Percentiles rank a stretch among this genome's conserved stretches.
These are phyloP conservation scores for Darksidea phi DNA, from an alignment of 495 filamentous ascomycete genomes.

Conservation along the genomic window DNA sequence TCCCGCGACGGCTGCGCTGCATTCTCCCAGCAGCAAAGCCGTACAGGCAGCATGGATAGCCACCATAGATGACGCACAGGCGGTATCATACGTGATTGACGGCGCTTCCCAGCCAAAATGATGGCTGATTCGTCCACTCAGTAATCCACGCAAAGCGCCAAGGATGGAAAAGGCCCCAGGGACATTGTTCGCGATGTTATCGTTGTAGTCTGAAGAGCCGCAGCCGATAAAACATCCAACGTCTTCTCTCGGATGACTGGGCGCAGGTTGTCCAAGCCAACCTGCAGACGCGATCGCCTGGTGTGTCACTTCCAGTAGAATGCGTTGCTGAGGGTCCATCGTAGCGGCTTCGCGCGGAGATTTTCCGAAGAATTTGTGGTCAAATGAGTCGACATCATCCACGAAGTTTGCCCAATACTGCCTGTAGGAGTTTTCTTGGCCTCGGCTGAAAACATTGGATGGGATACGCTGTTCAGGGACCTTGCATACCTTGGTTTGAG, in stretches of 20 bases:
- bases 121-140: conserved; percentile 10
- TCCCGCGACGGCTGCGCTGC: conserved; percentile 16
- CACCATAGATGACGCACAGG: conserved; percentile 11
- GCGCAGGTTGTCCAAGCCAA: background rate
- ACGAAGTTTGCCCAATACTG: too few relatives aligned
- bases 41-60: background rate
- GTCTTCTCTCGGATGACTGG: background rate
- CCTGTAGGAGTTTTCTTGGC: too few relatives aligned
- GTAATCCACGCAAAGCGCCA: conserved; percentile 2
- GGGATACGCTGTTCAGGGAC: too few relatives aligned
- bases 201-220: conserved; percentile 2
- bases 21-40: background rate
- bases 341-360: conserved; percentile 9
- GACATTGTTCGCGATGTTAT: conserved; percentile 2
- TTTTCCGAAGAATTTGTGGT: conserved; percentile 26
- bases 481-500: too few relatives aligned
- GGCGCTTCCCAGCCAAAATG: conserved; percentile 4
- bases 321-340: conserved; percentile 21
- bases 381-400: conserved; percentile 9
- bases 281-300: conserved; percentile 12
- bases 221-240: conserved; percentile 21
- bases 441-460: too few relatives aligned
- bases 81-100: background rate
- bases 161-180: conserved; percentile 8
- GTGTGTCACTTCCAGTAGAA: conserved; percentile 13